Base-by-base conservation (phyloP, 2,329 filamentous ascomycete genomes). In the Scedosporium minutisporum region DNA sequence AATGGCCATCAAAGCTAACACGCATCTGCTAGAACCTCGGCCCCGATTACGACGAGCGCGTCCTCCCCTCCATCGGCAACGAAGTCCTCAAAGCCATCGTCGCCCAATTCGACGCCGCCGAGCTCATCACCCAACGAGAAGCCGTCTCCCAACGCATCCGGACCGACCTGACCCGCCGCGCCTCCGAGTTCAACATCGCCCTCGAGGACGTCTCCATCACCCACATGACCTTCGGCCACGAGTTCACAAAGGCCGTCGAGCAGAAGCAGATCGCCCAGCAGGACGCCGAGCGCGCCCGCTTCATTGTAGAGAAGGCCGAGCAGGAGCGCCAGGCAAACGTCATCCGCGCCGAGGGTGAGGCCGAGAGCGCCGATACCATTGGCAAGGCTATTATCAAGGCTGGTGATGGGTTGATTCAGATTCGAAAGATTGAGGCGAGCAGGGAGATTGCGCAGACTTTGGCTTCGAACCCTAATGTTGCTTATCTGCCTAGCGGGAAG, bases 191-290 rank as follows among this genome's bases (percentile, higher is more conserved):
- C 87, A 96, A 99, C 83, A 99, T 99, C 73, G 91, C 92, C 29
- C 90, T 99, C 62, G 95, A 99, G 79, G 95, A 99, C 73, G 95
- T 99, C 65, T 96, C 91, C 73, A 99, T 99, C 77, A 99, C 95
- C 65, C 95, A 99, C 84, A 99, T 99, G 95, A 99, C 95, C 61
- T 99, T 99, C 75, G 95, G 95, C 69, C 93, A 93, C 77, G 95
- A 99, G 78, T 99, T 99, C 83, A 99, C 95, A 65, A 90, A 91
- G 77, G 95, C 95, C 67, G 95, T 99, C 71, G 95, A 99, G 81
- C 95, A 99, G 86, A 99, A 99, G 87, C 95, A 99, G 83, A 99
- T 99, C 76, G 95, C 95, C 63, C 95, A 99, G 80, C 95, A 99
- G 79, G 95, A 99, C 74, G 95, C 95, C 66, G 95, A 99, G 83